phyloP scores from a whole-genome alignment of 1,284 basidiomycete genomes.

The Microbotryum violaceum region DNA sequence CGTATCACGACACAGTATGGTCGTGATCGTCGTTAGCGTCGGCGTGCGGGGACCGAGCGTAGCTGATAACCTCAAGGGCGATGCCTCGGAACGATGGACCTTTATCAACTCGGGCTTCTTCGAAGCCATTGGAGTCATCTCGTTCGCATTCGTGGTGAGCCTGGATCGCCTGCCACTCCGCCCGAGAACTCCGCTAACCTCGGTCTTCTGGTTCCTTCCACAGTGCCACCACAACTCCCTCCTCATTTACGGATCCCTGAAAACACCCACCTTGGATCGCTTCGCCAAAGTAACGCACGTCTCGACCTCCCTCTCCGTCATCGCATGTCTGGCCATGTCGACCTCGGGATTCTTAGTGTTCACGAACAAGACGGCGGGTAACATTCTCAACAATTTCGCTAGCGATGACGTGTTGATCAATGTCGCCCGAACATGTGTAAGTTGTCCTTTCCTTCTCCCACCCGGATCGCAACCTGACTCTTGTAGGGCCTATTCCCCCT shows the following conservation, averaged over 20 bases:
- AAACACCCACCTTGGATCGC: conserved; percentile 86
- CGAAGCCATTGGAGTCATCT: conserved; percentile 91
- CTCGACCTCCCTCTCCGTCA: conserved; percentile 70
- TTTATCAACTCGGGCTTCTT: conserved; percentile 70
- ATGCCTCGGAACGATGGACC: conserved; percentile 52
- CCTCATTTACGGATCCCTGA: conserved; percentile 87
- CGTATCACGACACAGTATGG: conserved; percentile 66
- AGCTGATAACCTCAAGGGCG: conserved; percentile 68
- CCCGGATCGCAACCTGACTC: too few relatives aligned
- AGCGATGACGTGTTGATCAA: conserved; percentile 46
- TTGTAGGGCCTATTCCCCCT: neutral
- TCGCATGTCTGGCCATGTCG: conserved; percentile 74
- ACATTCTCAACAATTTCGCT: conserved; percentile 87
- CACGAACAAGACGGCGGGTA: conserved; percentile 63
- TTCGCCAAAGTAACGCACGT: conserved; percentile 90
- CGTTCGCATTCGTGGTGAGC: conserved; percentile 63
- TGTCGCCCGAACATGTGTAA: conserved; percentile 23
- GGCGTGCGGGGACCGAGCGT: conserved; percentile 77
- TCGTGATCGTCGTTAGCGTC: conserved; percentile 84
- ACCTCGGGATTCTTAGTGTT: conserved; percentile 90
- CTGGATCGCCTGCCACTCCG: neutral
- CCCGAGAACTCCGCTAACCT: neutral
- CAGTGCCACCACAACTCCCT: conserved; percentile 42
- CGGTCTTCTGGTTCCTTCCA: too few relatives aligned
- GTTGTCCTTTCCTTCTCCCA: neutral